Evolutionary conservation across 495 filamentous ascomycete genomes (phyloP).

Genomic region (Aspergillus conjunctus): DNA sequence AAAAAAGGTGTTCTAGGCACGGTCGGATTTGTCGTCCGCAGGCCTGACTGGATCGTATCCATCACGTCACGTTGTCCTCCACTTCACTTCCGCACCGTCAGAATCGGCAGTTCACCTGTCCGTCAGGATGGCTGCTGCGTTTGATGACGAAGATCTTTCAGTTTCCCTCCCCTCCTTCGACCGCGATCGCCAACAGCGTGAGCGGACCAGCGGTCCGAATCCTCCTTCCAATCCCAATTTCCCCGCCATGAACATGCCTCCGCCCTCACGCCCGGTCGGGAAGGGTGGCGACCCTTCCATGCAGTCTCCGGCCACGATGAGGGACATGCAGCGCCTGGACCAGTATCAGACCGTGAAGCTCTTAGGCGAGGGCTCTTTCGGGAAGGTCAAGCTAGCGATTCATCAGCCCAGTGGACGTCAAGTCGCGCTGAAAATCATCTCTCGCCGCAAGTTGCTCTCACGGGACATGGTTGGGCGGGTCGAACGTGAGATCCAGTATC

Average conservation of each 20-base stretch:
- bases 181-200: conserved; percentile 44
- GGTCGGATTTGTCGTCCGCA: conserved; percentile 11
- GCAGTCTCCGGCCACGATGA: conserved; percentile 49
- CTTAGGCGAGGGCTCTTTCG: conserved; percentile 94
- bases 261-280: conserved; percentile 44
- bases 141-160: conserved; percentile 90
- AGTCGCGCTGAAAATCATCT: conserved; percentile 96
- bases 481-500: conserved; percentile 96
- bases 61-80: conserved; percentile 48
- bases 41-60: conserved; percentile 29
- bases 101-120: conserved; percentile 21
- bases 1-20: not conserved
- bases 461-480: conserved; percentile 96
- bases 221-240: conserved; percentile 33
- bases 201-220: conserved; percentile 33
- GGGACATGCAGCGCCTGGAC: conserved; percentile 77
- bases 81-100: conserved; percentile 22
- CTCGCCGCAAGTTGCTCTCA: conserved; percentile 89
- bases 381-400: conserved; percentile 95
- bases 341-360: conserved; percentile 89
- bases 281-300: conserved; percentile 34
- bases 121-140: conserved; percentile 51
- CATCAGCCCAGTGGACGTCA: conserved; percentile 89
- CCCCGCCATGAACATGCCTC: conserved; percentile 53
- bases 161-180: conserved; percentile 76